phyloP scores from a whole-genome alignment of 306 rosid species.

The Cajanus cajan region DNA sequence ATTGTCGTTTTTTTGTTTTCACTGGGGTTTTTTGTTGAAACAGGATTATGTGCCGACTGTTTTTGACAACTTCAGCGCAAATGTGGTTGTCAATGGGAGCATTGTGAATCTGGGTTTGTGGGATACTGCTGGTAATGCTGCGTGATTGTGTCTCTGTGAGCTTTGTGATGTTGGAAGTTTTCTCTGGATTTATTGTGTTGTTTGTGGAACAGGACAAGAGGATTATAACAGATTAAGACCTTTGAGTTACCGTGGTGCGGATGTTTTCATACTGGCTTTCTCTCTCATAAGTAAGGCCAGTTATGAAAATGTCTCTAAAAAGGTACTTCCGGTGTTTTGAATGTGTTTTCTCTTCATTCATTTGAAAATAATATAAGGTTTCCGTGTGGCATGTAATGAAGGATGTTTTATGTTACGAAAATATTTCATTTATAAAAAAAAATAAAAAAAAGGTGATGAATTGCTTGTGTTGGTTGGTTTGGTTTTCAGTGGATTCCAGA shows the following conservation, averaged over 20 bases:
- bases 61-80: constrained; percentile 98
- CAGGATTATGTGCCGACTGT: constrained; percentile 98
- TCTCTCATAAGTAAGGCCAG: constrained; percentile 75
- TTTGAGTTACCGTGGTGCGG: constrained; percentile 72
- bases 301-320: constrained; percentile 70
- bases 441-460: constrained; percentile 10
- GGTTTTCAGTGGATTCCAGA: constrained; percentile 97
- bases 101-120: constrained; percentile 97
- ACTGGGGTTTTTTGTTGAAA: constrained; percentile 37
- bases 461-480: constrained; percentile 24
- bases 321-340: constrained; percentile 37
- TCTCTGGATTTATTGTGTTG: constrained; percentile 42
- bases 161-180: not conserved
- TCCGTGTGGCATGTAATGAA: not conserved
- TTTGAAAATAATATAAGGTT: not conserved
- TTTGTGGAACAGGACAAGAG: constrained; percentile 62
- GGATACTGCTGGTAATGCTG: constrained; percentile 94
- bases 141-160: not conserved
- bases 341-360: not conserved
- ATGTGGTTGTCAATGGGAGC: constrained; percentile 95
- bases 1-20: not conserved
- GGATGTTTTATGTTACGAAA: constrained; percentile 2
- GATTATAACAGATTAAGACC: constrained; percentile 74
- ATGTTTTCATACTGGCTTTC: constrained; percentile 68
- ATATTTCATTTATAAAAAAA: not conserved